Conservation (phyloP, 1,284 basidiomycete species). For the Apiotrichum akiyoshidainum region DNA sequence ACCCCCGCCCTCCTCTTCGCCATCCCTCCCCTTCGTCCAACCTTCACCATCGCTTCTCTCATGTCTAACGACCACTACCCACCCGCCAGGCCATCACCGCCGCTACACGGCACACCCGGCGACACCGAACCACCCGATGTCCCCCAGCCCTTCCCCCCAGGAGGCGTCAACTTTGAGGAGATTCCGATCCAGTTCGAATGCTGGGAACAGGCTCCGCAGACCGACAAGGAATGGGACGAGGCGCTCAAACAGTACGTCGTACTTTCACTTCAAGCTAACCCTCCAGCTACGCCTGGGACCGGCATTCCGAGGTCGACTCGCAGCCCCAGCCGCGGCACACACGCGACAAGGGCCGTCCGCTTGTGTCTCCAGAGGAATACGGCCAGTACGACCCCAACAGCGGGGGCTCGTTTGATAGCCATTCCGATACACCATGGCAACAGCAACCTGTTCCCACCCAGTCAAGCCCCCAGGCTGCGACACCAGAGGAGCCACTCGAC, state of each 20-base stretch:
- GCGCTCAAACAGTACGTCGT: constrained; percentile 19
- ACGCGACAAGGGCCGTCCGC: neutral
- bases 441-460: no score
- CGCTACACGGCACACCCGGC: no score
- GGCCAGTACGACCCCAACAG: neutral
- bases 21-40: no score
- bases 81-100: no score
- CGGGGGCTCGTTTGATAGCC: no score
- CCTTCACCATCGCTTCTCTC: no score
- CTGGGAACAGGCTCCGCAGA: constrained; percentile 16
- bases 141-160: neutral
- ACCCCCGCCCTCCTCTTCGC: no score
- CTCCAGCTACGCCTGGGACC: constrained; percentile 11
- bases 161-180: neutral
- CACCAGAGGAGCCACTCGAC: neutral
- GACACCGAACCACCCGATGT: no score
- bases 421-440: neutral
- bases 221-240: constrained; percentile 24
- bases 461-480: neutral
- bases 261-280: neutral
- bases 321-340: neutral
- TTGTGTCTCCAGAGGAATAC: neutral
- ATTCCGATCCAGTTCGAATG: neutral
- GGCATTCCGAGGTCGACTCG: constrained; percentile 1
- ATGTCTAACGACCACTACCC: no score